Base-by-base conservation (phyloP, 169 alveolate species). In the Plasmodium cynomolgi region DNA sequence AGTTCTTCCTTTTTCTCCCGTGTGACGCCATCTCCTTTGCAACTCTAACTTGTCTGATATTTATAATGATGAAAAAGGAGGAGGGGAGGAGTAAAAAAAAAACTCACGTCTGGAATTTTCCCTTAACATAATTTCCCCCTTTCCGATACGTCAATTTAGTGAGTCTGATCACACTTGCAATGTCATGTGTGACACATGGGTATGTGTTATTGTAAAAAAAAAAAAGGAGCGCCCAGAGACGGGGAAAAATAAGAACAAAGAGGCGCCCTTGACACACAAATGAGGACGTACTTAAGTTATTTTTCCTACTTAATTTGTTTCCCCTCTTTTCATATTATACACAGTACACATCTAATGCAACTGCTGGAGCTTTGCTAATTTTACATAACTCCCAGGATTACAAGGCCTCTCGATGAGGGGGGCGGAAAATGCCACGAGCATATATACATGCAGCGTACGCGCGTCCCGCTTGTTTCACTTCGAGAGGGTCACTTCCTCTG, bases 101-200 rank as follows among this genome's bases (percentile, higher is more conserved):
- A 68, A 68, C 75, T 23, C 75, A 62, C 33, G 11, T 20, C 34
- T 3, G 83, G 47, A 31, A 34, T 75, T 0, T 75, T 13, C 54
- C 9, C 23, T 81, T 34, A 81, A 34, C 80, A 47, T 47, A 47
- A 81, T 56, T 81, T 81, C 62, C 84, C 34, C n/a, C 29, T 79
- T 79, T 29, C 31, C 23, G 50, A 15, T 39, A 34, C 23, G 47
- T 75, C 37, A 75, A 75, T 62, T 62, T 62, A 62, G 75, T 62
- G 75, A 3, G 34, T n/a, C 33, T 26, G 26, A 4, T 62, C 15
- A 13, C 34, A n/a, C 1, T n/a, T 62, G 15, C 29, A 23, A 62
- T 62, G 75, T 62, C 34, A 62, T 62, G 15, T 62, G 74, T 58
- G n/a, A 1, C 75, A 62, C 75, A 62, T 62, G 34, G 75, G 37